phyloP scores from a whole-genome alignment of 345 rosid species.

The Cochlearia excelsa region DNA sequence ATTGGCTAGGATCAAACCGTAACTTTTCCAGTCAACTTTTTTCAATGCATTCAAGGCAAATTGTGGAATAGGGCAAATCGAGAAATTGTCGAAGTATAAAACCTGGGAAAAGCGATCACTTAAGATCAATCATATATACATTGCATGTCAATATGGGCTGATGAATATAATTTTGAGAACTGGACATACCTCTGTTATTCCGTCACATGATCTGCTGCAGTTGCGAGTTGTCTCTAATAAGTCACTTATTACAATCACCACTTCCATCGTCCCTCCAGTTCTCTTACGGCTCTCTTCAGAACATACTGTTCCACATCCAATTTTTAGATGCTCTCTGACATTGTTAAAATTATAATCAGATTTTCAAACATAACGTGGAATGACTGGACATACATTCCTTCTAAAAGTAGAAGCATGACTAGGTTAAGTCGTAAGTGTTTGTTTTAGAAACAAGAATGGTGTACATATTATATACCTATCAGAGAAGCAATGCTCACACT shows the following conservation, averaged over 20 bases:
- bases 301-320: slow-evolving; percentile 62
- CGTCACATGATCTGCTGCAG: slow-evolving; percentile 42
- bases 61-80: slow-evolving; percentile 49
- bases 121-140: slow-evolving; percentile 18
- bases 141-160: slow-evolving; percentile 2
- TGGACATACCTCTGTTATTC: slow-evolving; percentile 63
- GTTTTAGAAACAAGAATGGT: slow-evolving; percentile 12
- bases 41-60: slow-evolving; percentile 53
- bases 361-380: slow-evolving; percentile 10
- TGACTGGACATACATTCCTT: slow-evolving; percentile 13
- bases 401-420: slow-evolving; percentile 10
- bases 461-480: slow-evolving; percentile 36
- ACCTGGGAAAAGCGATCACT: slow-evolving; percentile 47
- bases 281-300: slow-evolving; percentile 44
- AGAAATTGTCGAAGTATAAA: slow-evolving; percentile 65
- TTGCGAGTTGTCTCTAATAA: slow-evolving; percentile 42
- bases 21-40: slow-evolving; percentile 78
- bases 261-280: slow-evolving; percentile 58
- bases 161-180: not conserved
- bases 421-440: slow-evolving; percentile 1
- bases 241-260: slow-evolving; percentile 62
- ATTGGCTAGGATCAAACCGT: slow-evolving; percentile 57
- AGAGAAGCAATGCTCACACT: slow-evolving; percentile 52
- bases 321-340: slow-evolving; percentile 65
- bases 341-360: slow-evolving; percentile 13